Base-by-base conservation (phyloP, 2,329 filamentous ascomycete genomes). In the Pezicula rhizophila region DNA sequence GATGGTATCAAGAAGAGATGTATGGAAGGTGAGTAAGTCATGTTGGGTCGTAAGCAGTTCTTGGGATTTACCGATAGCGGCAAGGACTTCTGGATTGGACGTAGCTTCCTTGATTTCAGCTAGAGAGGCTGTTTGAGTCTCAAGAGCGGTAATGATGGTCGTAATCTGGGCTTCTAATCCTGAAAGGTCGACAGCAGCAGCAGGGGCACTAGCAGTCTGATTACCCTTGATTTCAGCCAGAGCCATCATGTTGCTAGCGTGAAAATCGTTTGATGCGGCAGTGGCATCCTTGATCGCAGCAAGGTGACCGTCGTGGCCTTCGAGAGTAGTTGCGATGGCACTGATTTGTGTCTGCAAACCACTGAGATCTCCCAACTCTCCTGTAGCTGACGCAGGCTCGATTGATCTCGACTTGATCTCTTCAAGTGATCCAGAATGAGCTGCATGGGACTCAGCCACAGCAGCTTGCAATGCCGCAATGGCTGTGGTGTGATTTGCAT, bases 341-440 rank as follows among this genome's bases (percentile, higher is more conserved):
- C 25, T 34, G 33, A 59, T 42, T 25, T 56, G 44, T 3, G 52
- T 26, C 23, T 56, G 50, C 31, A 56, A 31, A 12, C n/a, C 51
- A 8, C 31, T 39, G 34, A 46, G 17, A 35, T 52, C 45, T 14
- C 45, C 26, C 20, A 11, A 14, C 28, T 45, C 38, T n/a, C 39
- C 10, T 26, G 38, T 28, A 26, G 48, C 33, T 26, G 37, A 12
- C 46, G 41, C 28, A 46, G 49, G 15, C 12, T 56, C 53, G 11
- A 50, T 15, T 4, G 41, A 50, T 31, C 43, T 53, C 4, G 58
- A 50, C 15, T 56, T 57, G 18, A 60, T 45, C 28, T 59, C 53
- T 10, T 58, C 54, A 25, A 60, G 46, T 3, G 47, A 28, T 8
- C 37, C 34, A 10, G 48, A 34, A 48, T 57, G 54, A 26, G 39